Evolutionary conservation across 2,329 filamentous ascomycete genomes (phyloP).

Genomic region (Calonectria pseudoreteaudii): DNA sequence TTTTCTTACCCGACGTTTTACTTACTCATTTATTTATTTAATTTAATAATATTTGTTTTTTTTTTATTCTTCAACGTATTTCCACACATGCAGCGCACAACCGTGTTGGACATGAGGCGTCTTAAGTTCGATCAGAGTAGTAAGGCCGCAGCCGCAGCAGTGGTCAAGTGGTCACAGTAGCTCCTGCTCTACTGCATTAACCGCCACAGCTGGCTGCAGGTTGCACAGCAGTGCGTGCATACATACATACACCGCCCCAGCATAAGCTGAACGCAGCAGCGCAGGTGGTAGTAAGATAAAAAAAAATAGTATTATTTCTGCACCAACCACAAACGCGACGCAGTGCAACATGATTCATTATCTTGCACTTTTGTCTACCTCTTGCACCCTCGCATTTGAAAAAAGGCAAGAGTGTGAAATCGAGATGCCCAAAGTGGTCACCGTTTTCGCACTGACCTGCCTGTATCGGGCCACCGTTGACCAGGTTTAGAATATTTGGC

Average conservation of each 20-base stretch:
- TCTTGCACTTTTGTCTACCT: neutral
- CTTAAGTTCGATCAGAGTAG: neutral
- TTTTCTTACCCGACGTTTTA: slow-evolving; percentile 4
- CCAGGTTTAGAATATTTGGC: slow-evolving; percentile 12
- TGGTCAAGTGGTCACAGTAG: neutral
- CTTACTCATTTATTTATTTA: neutral
- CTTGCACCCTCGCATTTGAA: neutral
- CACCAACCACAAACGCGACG: neutral
- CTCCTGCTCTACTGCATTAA: neutral
- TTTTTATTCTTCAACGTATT: neutral
- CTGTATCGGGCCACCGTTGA: slow-evolving; percentile 31
- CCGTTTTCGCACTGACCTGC: slow-evolving; percentile 29
- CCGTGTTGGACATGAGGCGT: neutral
- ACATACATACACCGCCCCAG: neutral
- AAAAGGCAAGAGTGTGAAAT: neutral
- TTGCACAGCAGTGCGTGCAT: neutral
- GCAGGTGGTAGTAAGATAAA: too few relatives aligned
- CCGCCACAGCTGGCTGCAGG: neutral
- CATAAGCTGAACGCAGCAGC: neutral
- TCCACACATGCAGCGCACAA: neutral
- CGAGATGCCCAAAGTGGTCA: slow-evolving; percentile 21
- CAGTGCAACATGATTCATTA: neutral
- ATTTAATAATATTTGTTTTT: neutral
- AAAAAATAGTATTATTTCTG: neutral
- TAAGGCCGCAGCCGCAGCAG: neutral